Percentiles rank a stretch among this genome's conserved stretches.
phyloP scores from a whole-genome alignment of 768 basidiomycete species.

The Mycena rebaudengoi region DNA sequence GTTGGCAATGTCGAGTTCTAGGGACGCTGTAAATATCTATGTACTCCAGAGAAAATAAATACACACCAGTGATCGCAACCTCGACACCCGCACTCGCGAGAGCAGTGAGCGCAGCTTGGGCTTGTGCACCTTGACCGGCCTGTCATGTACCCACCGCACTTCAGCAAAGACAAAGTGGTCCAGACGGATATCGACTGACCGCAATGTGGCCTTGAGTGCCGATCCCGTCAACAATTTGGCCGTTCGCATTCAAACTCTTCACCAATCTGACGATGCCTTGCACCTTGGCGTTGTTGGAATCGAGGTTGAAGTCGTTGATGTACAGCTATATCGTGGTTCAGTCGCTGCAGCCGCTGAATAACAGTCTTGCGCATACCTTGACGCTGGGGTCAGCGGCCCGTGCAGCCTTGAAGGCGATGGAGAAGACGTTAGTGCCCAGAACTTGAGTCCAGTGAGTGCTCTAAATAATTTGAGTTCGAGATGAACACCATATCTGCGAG shows the following conservation, averaged over 20 bases:
- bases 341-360: neutral
- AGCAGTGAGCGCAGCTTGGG: constrained; percentile 52
- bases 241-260: constrained; percentile 40
- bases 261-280: constrained; percentile 51
- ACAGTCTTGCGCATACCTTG: constrained; percentile 47
- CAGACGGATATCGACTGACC: constrained; percentile 26
- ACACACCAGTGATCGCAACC: constrained; percentile 52
- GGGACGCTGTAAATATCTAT: neutral
- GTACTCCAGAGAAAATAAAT: neutral
- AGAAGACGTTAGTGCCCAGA: constrained; percentile 50
- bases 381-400: constrained; percentile 57
- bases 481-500: neutral
- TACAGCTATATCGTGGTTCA: constrained; percentile 31
- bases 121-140: too few relatives aligned
- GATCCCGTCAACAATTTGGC: constrained; percentile 56
- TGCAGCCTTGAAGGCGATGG: constrained; percentile 60
- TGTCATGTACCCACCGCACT: too few relatives aligned
- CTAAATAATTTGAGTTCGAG: neutral
- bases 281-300: constrained; percentile 56
- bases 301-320: constrained; percentile 59
- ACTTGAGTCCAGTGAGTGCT: constrained; percentile 22
- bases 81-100: constrained; percentile 54
- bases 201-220: constrained; percentile 56
- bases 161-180: too few relatives aligned
- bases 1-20: constrained; percentile 51